Evolutionary conservation across 2,329 filamentous ascomycete genomes (phyloP), one percentile per base, ranked within the genome.

Genomic region (Colletotrichum gloeosporioides): DNA sequence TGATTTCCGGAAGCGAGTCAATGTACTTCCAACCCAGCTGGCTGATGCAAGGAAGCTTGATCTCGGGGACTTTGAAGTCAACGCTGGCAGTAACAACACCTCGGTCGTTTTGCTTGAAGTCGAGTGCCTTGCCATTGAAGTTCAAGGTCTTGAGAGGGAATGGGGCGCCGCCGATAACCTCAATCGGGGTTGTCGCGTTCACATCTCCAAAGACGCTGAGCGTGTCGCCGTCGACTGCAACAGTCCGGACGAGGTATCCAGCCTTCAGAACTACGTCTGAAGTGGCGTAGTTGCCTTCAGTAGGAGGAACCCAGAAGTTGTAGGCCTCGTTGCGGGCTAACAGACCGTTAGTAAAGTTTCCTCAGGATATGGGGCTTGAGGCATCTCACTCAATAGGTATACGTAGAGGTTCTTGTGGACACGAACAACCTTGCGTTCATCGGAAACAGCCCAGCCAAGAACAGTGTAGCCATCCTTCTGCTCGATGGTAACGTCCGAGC

Each of bases 341-440:
- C 6, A 36, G 3, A 3, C 32, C 0, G 32, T 77, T 2, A 77
- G 59, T 16, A 8, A 2, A 39, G 39, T 5, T 25, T 16, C 0
- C 16, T 34, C 32, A 6, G n/a, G 59, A 5, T 13, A 7, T 36
- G n/a, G 34, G 25, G 29, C 29, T 6, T 32, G 8, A 29, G 8
- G 29, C 1, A 9, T 77, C 84, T 67, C 80, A 87, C 90, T 76
- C 29, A 78, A 22, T 3, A 78, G 69, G 7, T 78, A 78, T 8
- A 77, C 31, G n/a, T 77, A 76, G 1, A 78, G 69, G 27, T 73
- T 13, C 5, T 36, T 57, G 25, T 77, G 75, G 0, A 78, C 71
- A 13, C 72, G 77, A 10, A 78, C 69, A 10, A 78, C 69, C 44
- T 72, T 78, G 10, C 77, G 75, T 5, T 78, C 71, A 13, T 75